Evolutionary conservation across 495 filamentous ascomycete species (phyloP), one percentile per base, ranked within the genome.

Genomic region (Xylaria curta): DNA sequence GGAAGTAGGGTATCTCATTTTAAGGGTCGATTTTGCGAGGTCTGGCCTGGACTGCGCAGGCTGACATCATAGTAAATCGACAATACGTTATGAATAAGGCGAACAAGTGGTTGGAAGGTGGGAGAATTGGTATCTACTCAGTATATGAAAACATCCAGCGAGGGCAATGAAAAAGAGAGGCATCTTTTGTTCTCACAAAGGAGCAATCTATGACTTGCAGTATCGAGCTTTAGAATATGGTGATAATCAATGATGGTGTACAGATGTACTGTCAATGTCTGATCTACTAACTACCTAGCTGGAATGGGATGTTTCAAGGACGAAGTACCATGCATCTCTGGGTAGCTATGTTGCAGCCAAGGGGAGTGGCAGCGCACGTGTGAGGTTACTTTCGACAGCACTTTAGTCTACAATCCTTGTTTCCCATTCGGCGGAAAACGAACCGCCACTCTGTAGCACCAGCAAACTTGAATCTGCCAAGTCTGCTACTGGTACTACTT

Each of bases 321-420:
- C 21, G 65, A 67, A 67, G 65, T 67, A 67, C 65, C 65, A 67
- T 67, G 65, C 65, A 67, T 67, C 49, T 17, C 33, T 56, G 47
- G 49, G 49, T 56, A n/a, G 65, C 49, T 49, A 56, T 42, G 44
- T 36, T 67, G 49, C 33, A 15, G 33, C 49, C 65, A 56, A 33
- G 63, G 47, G 47, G 28, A 33, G 64, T 67, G 64, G 33, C 64
- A 42, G 47, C 42, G 49, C 64, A 54, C 9, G 49, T 40, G 19
- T 21, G 42, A 36, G n/a, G 63, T 36, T 33, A 42, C 28, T 17
- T 33, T 19, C 15, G 54, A 63, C n/a, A 15, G 9, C 28, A 28
- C 24, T 42, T 42, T 13, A 26, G 1, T 54, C 4, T 10, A 24
- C 9, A 53, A 53, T 26, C 53, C 49, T 53, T 8, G 21, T 53